These are phyloP conservation scores for Penicillium atrosanguineum DNA, from an alignment of 495 filamentous ascomycete species.

Conservation along the genomic window DNA sequence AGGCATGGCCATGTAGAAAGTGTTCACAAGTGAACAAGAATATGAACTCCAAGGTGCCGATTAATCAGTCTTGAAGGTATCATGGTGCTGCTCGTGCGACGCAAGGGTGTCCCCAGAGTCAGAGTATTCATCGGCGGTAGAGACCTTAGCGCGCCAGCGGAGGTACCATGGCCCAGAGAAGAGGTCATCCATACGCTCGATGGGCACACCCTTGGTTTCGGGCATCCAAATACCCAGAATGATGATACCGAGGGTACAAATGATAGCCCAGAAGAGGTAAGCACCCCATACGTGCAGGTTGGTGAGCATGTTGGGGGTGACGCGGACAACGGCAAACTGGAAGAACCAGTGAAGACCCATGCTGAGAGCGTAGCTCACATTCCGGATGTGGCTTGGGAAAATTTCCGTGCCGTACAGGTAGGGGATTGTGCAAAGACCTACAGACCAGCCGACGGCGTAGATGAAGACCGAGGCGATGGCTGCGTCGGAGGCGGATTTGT, in stretches of 20 bases:
- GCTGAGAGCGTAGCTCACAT: slow-evolving; percentile 40
- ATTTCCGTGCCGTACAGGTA: slow-evolving; percentile 49
- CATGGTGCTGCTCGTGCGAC: not conserved
- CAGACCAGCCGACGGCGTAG: slow-evolving; percentile 48
- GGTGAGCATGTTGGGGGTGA: slow-evolving; percentile 47
- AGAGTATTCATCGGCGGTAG: slow-evolving; percentile 5
- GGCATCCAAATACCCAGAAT: slow-evolving; percentile 48
- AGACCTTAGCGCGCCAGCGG: slow-evolving; percentile 34
- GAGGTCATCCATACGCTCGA: slow-evolving; percentile 46
- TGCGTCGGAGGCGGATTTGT: slow-evolving; percentile 39
- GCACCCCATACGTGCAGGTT: slow-evolving; percentile 44
- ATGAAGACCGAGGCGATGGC: slow-evolving; percentile 47
- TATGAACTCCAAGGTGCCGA: not conserved
- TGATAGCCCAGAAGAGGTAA: slow-evolving; percentile 44
- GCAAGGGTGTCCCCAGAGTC: slow-evolving; percentile 4
- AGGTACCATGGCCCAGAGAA: slow-evolving; percentile 45
- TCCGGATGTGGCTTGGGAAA: slow-evolving; percentile 46
- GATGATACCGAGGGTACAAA: slow-evolving; percentile 40
- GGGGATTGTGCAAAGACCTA: slow-evolving; percentile 50
- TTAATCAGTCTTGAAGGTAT: not conserved
- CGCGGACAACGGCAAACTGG: slow-evolving; percentile 49
- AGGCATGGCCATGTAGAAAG: not conserved
- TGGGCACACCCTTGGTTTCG: slow-evolving; percentile 44
- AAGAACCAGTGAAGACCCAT: slow-evolving; percentile 50
- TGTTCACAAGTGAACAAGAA: not conserved